Base-by-base conservation (phyloP, 495 filamentous ascomycete species). In the Penicillium robsamsonii region DNA sequence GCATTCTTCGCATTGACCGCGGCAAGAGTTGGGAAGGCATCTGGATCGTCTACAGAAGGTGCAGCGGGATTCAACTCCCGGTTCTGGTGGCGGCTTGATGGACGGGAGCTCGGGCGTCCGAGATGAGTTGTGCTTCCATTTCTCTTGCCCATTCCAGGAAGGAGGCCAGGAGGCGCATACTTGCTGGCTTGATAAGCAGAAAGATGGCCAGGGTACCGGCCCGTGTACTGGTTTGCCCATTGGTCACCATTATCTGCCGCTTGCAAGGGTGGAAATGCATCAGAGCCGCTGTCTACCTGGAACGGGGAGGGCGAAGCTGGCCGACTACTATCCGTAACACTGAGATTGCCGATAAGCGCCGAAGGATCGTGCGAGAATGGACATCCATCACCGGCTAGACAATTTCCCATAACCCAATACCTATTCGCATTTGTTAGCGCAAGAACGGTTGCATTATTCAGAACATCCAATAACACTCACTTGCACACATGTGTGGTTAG, bases 301-400 rank as follows among this genome's bases (percentile, higher is more conserved):
- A 96, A 87, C 54, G 85, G 86, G 12, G 70, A 61, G 18, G 54
- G 66, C 37, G 66, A 67, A 13, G 48, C 57, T 22, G 53, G 61
- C 12, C 57, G 75, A 54, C 76, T 80, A 45, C 79, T 80, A 40
- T 87, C 85, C 42, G 83, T 80, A 22, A 92, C 68, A 56, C 79
- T 82, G 33, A 92, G 77, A 49, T 80, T 82, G 62, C 83, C 87
- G 57, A 90, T 78, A n/a, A 90, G 79, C 57, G 86, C 81, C 5
- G 92, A 85, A 10, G 95, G 95, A 62, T 99, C 95, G 68, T 99
- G 95, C 11, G 93, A 97, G 78, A 99, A 99, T 55, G 96, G 87
- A 72, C 95, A 99, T 12, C 91, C 91, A 55, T 91, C 86, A 40
- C 94, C 94, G 27, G 95, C 95, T 42, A 99, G 81, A 68, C 95